These are phyloP conservation scores for Erythrobasidium hasegawianum DNA, from an alignment of 1,284 basidiomycete genomes.

Conservation along the genomic window DNA sequence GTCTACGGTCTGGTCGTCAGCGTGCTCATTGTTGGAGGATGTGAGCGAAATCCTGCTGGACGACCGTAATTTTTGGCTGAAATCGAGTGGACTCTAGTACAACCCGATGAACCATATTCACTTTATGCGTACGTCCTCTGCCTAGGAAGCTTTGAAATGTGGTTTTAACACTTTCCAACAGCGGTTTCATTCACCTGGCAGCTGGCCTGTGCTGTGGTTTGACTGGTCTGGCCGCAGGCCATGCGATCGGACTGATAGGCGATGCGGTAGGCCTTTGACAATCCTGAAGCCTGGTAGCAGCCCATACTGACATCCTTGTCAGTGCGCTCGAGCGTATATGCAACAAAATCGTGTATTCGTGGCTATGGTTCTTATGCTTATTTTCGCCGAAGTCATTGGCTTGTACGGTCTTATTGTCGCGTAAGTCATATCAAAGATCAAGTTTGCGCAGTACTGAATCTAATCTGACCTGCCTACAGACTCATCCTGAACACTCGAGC, in stretches of 20 bases:
- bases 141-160: too few species aligned
- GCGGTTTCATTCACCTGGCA: slow-evolving; percentile 87
- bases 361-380: slow-evolving; percentile 60
- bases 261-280: slow-evolving; percentile 57
- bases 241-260: slow-evolving; percentile 94
- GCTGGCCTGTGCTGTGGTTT: slow-evolving; percentile 88
- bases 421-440: background rate
- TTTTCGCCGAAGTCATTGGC: slow-evolving; percentile 90
- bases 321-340: slow-evolving; percentile 76
- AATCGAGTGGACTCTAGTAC: slow-evolving; percentile 58
- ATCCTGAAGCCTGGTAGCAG: slow-evolving; percentile 51
- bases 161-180: too few species aligned
- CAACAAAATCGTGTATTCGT: slow-evolving; percentile 92
- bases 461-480: too few species aligned
- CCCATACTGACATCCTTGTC: slow-evolving; percentile 35
- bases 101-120: slow-evolving; percentile 58
- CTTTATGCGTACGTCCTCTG: slow-evolving; percentile 63
- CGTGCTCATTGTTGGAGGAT: slow-evolving; percentile 68
- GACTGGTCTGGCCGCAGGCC: slow-evolving; percentile 89
- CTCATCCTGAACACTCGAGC: slow-evolving; percentile 38
- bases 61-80: too few species aligned
- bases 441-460: background rate
- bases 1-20: slow-evolving; percentile 91
- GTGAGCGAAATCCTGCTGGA: slow-evolving; percentile 55
- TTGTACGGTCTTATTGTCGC: slow-evolving; percentile 57